phyloP scores from a whole-genome alignment of 129 eudicot species.

The Apium graveolens region DNA sequence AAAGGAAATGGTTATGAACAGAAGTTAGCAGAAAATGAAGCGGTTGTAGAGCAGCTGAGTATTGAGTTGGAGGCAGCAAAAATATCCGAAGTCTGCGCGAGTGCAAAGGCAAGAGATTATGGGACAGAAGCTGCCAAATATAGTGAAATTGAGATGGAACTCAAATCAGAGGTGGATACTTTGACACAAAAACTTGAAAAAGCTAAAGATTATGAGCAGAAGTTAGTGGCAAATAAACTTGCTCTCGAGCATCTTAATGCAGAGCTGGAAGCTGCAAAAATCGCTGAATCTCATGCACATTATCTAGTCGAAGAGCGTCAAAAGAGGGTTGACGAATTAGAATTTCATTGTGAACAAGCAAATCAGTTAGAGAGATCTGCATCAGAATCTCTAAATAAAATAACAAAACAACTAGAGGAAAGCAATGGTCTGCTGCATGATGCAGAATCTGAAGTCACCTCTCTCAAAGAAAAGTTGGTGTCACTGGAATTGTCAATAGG shows the following conservation, averaged over 20 bases:
- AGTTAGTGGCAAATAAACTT: slow-evolving; percentile 44
- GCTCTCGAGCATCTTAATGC: slow-evolving; percentile 56
- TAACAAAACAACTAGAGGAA: slow-evolving; percentile 68
- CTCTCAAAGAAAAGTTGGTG: slow-evolving; percentile 74
- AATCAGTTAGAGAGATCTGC: slow-evolving; percentile 76
- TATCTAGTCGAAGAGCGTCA: slow-evolving; percentile 72
- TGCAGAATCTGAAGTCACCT: slow-evolving; percentile 63
- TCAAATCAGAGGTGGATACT: slow-evolving; percentile 52
- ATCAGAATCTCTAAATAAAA: slow-evolving; percentile 61
- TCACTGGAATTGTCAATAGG: slow-evolving; percentile 61
- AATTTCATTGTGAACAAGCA: slow-evolving; percentile 56
- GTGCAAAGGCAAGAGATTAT: slow-evolving; percentile 42
- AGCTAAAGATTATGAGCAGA: slow-evolving; percentile 51
- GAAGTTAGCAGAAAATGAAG: slow-evolving; percentile 28
- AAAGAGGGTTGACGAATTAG: slow-evolving; percentile 62
- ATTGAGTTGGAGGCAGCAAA: slow-evolving; percentile 48
- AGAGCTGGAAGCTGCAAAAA: slow-evolving; percentile 78
- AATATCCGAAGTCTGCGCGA: slow-evolving; percentile 24
- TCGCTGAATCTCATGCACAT: slow-evolving; percentile 80
- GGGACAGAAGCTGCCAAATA: slow-evolving; percentile 45
- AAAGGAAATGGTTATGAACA: slow-evolving; percentile 21
- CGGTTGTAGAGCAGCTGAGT: slow-evolving; percentile 24
- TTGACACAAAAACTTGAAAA: slow-evolving; percentile 53
- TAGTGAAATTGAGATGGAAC: slow-evolving; percentile 16
- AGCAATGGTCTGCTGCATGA: slow-evolving; percentile 52